Evolutionary conservation across 2,329 filamentous ascomycete genomes (phyloP).

Genomic region (Penicillium verrucosum): DNA sequence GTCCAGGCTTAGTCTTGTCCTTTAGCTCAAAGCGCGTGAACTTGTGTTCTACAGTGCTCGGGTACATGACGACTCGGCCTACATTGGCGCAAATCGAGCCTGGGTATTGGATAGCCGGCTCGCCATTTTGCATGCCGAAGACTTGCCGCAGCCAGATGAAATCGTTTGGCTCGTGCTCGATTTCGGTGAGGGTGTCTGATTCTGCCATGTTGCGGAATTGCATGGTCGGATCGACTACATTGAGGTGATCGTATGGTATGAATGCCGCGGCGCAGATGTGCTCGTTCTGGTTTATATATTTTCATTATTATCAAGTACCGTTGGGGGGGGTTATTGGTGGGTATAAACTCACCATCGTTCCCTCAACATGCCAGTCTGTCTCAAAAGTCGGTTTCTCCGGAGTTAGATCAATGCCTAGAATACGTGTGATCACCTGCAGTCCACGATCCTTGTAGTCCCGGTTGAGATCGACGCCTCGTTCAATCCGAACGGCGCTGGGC

Average conservation of each 20-base stretch:
- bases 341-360: conserved; percentile 35
- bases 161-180: conserved; percentile 31
- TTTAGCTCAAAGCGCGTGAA: conserved; percentile 50
- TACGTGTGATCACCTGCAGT: conserved; percentile 62
- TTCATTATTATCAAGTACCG: neutral
- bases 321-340: too few relatives aligned
- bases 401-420: conserved; percentile 58
- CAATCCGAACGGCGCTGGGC: conserved; percentile 26
- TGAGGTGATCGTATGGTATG: conserved; percentile 60
- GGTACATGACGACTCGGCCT: conserved; percentile 27
- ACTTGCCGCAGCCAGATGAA: conserved; percentile 31
- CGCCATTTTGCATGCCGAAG: conserved; percentile 27
- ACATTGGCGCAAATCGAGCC: conserved; percentile 19
- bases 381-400: conserved; percentile 56
- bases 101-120: conserved; percentile 24
- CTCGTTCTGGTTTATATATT: conserved; percentile 50
- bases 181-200: conserved; percentile 28
- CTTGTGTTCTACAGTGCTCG: conserved; percentile 50
- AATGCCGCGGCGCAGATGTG: conserved; percentile 62
- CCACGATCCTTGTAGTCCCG: conserved; percentile 42
- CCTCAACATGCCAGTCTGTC: conserved; percentile 50
- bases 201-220: conserved; percentile 49
- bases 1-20: conserved; percentile 52
- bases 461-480: conserved; percentile 30
- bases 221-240: conserved; percentile 54